Conservation (phyloP, 2,329 filamentous ascomycete species). For the Hymenoscyphus albidus region DNA sequence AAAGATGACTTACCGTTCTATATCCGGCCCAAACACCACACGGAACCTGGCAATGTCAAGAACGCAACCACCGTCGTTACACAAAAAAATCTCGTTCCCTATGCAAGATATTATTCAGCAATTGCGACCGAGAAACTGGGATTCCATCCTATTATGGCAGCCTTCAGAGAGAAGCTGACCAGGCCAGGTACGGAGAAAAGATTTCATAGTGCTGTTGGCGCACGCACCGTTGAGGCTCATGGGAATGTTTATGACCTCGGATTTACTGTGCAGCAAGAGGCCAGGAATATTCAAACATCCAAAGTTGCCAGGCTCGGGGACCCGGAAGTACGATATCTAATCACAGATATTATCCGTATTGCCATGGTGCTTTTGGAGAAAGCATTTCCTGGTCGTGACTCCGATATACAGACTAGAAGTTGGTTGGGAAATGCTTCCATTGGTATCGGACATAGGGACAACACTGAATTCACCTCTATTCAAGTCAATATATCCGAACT, state of each 20-base stretch:
- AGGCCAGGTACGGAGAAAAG: neutral
- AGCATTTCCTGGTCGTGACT: neutral
- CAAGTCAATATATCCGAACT: constrained; percentile 12
- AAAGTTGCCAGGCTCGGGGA: constrained; percentile 1
- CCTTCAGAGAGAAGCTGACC: neutral
- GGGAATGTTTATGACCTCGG: constrained; percentile 1
- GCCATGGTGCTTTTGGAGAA: neutral
- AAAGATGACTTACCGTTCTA: neutral
- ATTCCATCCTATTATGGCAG: neutral
- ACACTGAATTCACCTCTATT: constrained; percentile 7
- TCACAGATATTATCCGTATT: neutral
- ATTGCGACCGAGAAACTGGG: neutral
- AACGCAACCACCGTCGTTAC: neutral
- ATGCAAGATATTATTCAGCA: neutral
- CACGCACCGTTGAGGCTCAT: neutral
- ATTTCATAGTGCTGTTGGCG: neutral
- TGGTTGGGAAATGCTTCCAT: constrained; percentile 9
- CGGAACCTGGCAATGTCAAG: neutral
- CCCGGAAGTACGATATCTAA: neutral
- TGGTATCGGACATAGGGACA: constrained; percentile 11
- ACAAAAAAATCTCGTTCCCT: neutral
- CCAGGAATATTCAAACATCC: neutral
- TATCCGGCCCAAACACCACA: neutral
- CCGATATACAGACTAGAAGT: neutral
- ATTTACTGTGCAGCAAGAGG: neutral